A percentile compares a stretch with the other conserved stretches of the same genome.
Evolutionary conservation across 768 basidiomycete genomes (phyloP).

Genomic region (Termitomyces sp.): DNA sequence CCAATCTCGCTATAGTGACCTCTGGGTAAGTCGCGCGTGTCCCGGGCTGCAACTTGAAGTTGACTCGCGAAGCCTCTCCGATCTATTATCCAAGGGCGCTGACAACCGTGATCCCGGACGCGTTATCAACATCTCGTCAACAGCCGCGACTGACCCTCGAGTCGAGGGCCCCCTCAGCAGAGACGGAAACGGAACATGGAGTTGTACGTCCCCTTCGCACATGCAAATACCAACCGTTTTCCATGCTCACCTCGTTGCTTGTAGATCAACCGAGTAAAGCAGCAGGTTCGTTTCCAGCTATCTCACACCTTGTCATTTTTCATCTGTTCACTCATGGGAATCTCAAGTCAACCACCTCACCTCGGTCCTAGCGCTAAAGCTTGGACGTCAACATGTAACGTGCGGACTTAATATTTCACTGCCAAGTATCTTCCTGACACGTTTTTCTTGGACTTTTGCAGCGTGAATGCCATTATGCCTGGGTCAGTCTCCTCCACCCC

Average conservation of each 20-base stretch:
- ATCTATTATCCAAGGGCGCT: constrained; percentile 64
- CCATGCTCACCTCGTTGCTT: constrained; percentile 1
- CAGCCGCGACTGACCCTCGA: constrained; percentile 52
- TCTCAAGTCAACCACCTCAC: constrained; percentile 76
- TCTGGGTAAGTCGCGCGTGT: constrained; percentile 35
- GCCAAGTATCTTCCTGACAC: neutral
- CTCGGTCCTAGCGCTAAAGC: constrained; percentile 63
- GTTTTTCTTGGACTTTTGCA: constrained; percentile 23
- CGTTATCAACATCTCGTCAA: constrained; percentile 83
- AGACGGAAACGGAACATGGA: constrained; percentile 68
- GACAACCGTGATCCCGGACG: constrained; percentile 64
- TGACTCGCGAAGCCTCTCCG: constrained; percentile 42
- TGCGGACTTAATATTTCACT: constrained; percentile 34
- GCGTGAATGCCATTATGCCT: constrained; percentile 82
- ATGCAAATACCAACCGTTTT: neutral
- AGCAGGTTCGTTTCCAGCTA: constrained; percentile 43
- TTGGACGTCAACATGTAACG: constrained; percentile 63
- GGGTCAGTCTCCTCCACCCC: constrained; percentile 43
- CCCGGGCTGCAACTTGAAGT: neutral
- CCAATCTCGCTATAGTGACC: constrained; percentile 41
- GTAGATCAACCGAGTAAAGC: constrained; percentile 82
- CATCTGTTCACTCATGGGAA: neutral
- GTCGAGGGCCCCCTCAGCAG: constrained; percentile 52
- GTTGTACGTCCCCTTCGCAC: constrained; percentile 51
- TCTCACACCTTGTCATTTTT: neutral